Base-by-base conservation (phyloP, 208 protist species). In the Strigomonas oncopelti region DNA sequence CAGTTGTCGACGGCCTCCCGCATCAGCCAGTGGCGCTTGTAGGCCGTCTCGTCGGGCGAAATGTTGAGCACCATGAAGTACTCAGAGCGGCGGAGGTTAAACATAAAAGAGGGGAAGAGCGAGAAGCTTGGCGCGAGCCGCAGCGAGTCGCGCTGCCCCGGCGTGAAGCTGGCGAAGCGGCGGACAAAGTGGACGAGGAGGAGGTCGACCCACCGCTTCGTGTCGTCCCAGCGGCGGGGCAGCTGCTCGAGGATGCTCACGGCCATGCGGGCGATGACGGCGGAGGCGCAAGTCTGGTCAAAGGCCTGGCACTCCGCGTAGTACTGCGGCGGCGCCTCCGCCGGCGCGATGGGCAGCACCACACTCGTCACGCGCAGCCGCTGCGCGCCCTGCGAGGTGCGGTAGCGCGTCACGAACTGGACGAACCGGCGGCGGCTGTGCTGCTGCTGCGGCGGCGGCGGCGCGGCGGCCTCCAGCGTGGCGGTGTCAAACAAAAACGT, bases 61-160 rank as follows among this genome's bases (percentile, higher is more conserved):
- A 92, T 94, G 83, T 99, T 99, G 61, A 99, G 96, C 36, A 98
- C 92, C 82, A 94, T 92, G 29, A 99, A 91, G 76, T 99, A 99
- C 83, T 96, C 90, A 25, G 91, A 98, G 29, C 98, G 93, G 52
- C 98, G 93, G 31, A 99, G 81, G 81, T 99, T 98, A 88, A 99
- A 99, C 83, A 99, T 94, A 79, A 99, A 99, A 64, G 98, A 98
- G 7, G 98, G 98, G 75, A 99, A 99, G 18, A 99, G 80, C 0
- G 92, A 77, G 60, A 99, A 92, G 67, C 91, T 87, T 11, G 79
- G 69, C n/a, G 80, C 69, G 18, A 99, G 87, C 11, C 78, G 82
- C 56, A 98, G 84, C 3, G 93, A 97, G 32, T 75, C 65, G 8
- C 96, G 85, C 29, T 97, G 78, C 48, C 96, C 85, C 34, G 88